Evolutionary conservation across 306 rosid genomes (phyloP).

Genomic region (Acmispon strigosus): DNA sequence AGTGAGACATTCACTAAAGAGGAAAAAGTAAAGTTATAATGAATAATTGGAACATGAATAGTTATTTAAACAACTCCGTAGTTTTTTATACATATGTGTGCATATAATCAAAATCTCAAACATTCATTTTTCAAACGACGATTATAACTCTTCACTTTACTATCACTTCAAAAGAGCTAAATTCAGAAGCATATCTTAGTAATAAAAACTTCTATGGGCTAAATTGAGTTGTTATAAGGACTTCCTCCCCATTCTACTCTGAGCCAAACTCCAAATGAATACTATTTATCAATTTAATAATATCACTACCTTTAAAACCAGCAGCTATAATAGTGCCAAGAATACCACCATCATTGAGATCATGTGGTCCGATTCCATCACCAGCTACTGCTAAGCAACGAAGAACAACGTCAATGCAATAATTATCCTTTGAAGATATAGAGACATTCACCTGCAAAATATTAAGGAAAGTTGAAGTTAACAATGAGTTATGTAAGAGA

Average conservation of each 20-base stretch:
- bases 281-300: neutral
- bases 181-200: neutral
- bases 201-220: neutral
- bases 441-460: slow-evolving; percentile 63
- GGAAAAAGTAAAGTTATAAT: no score
- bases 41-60: no score
- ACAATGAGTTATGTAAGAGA: neutral
- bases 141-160: no score
- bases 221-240: neutral
- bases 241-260: neutral
- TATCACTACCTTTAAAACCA: slow-evolving; percentile 84
- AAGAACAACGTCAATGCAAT: slow-evolving; percentile 80
- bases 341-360: slow-evolving; percentile 68
- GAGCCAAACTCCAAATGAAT: neutral
- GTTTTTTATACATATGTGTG: no score
- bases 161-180: neutral
- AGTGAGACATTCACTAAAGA: no score
- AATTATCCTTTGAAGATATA: slow-evolving; percentile 58
- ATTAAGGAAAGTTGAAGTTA: slow-evolving; percentile 14
- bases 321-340: slow-evolving; percentile 74
- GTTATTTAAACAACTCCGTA: no score
- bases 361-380: slow-evolving; percentile 76
- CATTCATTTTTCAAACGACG: no score
- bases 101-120: neutral
- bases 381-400: slow-evolving; percentile 78